Evolutionary conservation across 768 basidiomycete species (phyloP), one percentile per base, ranked within the genome.

Genomic region (Mycena filopes): DNA sequence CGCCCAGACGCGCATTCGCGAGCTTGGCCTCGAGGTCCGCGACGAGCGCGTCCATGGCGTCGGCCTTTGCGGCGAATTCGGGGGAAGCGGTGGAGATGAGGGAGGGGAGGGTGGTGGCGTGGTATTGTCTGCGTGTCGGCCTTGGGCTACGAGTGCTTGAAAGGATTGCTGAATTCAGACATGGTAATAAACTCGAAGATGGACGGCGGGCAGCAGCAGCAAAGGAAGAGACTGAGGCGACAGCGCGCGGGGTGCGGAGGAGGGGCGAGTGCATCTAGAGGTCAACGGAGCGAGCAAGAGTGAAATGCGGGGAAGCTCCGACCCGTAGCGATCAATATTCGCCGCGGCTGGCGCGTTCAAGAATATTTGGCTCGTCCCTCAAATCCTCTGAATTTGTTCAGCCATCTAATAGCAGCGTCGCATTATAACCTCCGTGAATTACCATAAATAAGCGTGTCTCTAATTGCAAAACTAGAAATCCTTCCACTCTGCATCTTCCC

Each of bases 401-500:
- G 36, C 36, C 36, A 36, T 23, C 38, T 21, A 43, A 26, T 31
- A 21, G 26, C 31, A n/a, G 28, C 31, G 21, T 26, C 18, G 9
- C 10, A 25, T n/a, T 41, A 48, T 31, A 25, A 43, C 41, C 38
- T 43, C 57, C 60, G 15, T 59, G 47, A 53, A 45, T 59, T 57
- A 58, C 38, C 40, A 65, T 57, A 55, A 66, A 67, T 68, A 56
- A 9, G n/a, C n/a, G n/a, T 12, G 12, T 41, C 56, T 31, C 50
- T 50, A 51, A 65, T 16, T 47, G 3, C 36, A 43, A 43, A 31
- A 16, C 47, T 58, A 93, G 70, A 93, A 93, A 74, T 92, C 90
- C 76, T 93, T 89, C 92, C 92, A 93, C 51, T 91, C 63, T 25
- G 25, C 91, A 66, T 89, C 89, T 66, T 90, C 87, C 88, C 92